Evolutionary conservation across 2,329 filamentous ascomycete species (phyloP).

Genomic region (Aspergillus puulaauensis): DNA sequence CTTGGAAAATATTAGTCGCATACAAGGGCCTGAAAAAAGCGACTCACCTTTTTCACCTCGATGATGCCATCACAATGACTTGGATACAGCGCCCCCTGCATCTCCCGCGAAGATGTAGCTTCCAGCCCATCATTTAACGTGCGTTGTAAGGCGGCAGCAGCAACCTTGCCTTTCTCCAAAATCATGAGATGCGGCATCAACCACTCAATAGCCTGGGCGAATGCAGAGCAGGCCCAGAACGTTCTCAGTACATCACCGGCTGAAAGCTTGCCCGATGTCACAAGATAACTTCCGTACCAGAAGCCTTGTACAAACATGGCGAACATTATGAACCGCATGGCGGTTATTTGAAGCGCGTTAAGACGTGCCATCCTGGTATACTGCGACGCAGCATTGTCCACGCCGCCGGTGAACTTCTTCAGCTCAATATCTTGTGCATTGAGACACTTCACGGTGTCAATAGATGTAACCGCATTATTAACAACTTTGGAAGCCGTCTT

Average conservation of each 20-base stretch:
- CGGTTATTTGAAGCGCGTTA: conserved; percentile 70
- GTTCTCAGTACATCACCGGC: conserved; percentile 74
- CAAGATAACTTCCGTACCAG: conserved; percentile 76
- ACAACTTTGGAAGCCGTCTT: conserved; percentile 69
- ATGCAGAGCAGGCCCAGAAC: conserved; percentile 78
- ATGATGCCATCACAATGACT: conserved; percentile 64
- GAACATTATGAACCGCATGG: conserved; percentile 71
- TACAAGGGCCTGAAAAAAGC: not conserved
- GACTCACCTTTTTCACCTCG: conserved; percentile 63
- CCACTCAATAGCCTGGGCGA: conserved; percentile 71
- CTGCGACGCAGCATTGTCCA: conserved; percentile 58
- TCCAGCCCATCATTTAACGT: conserved; percentile 38
- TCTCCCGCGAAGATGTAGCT: conserved; percentile 22
- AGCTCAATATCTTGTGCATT: conserved; percentile 72
- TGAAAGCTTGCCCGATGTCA: conserved; percentile 57
- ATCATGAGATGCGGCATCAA: conserved; percentile 75
- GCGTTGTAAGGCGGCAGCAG: conserved; percentile 62
- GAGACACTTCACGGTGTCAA: conserved; percentile 84
- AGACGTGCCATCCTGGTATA: conserved; percentile 69
- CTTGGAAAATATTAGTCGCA: conserved; percentile 44
- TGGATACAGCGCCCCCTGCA: conserved; percentile 32
- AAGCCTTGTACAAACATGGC: conserved; percentile 85
- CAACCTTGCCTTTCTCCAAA: conserved; percentile 75
- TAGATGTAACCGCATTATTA: conserved; percentile 67
- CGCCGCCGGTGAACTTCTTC: conserved; percentile 60